phyloP scores from a whole-genome alignment of 179 eudicot species.

The Beta macrorhiza region DNA sequence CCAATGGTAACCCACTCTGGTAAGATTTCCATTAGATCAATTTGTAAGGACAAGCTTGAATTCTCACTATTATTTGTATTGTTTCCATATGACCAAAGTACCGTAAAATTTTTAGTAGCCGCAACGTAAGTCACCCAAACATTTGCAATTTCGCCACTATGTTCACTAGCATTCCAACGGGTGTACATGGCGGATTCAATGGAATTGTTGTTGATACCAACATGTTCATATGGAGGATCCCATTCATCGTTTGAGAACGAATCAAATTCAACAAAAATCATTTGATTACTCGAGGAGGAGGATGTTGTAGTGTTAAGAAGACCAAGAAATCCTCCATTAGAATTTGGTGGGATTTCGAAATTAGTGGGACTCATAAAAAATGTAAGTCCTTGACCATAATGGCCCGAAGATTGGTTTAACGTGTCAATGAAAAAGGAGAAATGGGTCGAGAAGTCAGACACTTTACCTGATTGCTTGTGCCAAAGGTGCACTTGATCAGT shows the following conservation, averaged over 20 bases:
- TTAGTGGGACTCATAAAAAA: constrained; percentile 42
- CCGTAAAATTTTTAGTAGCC: constrained; percentile 35
- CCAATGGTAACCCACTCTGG: constrained; percentile 41
- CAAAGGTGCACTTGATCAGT: too few relatives aligned
- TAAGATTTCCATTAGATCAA: constrained; percentile 31
- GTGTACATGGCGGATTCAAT: constrained; percentile 25
- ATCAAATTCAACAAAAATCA: constrained; percentile 46
- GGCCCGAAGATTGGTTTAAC: too few relatives aligned
- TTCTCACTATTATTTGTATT: constrained; percentile 13
- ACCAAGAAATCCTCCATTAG: constrained; percentile 52
- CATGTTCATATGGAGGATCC: constrained; percentile 51
- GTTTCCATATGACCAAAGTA: constrained; percentile 35
- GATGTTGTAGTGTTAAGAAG: constrained; percentile 43
- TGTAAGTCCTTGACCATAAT: constrained; percentile 28
- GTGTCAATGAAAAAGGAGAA: too few relatives aligned
- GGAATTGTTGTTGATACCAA: constrained; percentile 49
- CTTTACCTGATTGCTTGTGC: too few relatives aligned
- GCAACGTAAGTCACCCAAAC: constrained; percentile 46
- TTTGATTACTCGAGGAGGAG: constrained; percentile 24
- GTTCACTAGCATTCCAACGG: constrained; percentile 48
- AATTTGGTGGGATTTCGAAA: constrained; percentile 46
- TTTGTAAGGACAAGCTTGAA: constrained; percentile 36
- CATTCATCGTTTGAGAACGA: constrained; percentile 30
- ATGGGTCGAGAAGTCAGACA: too few relatives aligned
- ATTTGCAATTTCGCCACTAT: constrained; percentile 37